Base-by-base conservation (phyloP, 805 yeast genomes). In the Candida schatavii region DNA sequence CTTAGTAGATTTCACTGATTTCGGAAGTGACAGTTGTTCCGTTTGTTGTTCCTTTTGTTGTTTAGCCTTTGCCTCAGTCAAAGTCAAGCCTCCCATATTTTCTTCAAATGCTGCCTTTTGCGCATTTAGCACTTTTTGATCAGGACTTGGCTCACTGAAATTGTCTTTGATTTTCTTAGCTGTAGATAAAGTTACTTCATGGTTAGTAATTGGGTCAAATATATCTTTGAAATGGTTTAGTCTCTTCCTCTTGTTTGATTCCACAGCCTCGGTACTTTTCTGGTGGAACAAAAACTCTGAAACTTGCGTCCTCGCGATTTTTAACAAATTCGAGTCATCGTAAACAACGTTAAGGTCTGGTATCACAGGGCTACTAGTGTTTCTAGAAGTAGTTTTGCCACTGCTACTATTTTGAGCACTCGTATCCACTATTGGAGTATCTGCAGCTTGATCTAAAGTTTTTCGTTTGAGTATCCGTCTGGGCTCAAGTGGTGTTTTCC, bases 141-240 rank as follows among this genome's bases (percentile, higher is more conserved):
- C 97, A 4, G 97, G 97, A 50, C 95, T 85, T 13, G 89, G 89
- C 46, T 72, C 68, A 10, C 62, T 58, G 50, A 88, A 88, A 49
- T 80, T 83, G 35, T 70, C 54, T 37, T 72, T 68, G 2, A 76
- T 74, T 59, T 68, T 72, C 48, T 57, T 59, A 5, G 57, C 44
- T 41, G 52, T 55, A 44, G 59, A 71, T 64, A 49, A 42, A 57
- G 58, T 48, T 40, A 59, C 50, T 43, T 60, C 63, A 32, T 55
- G 45, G 75, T 70, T 69, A 70, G 75, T 70, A 68, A 68, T 53
- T 31, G 68, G 64, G 41, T 53, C 49, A 41, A 59, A 62, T 7
- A 66, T 40, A 7, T 50, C 49, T 10, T 36, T 27, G 35, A 48
- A 47, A 19, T 48, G 46, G 19, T 11, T 18, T 17, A 38, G 15